Percentiles rank a stretch among this genome's conserved stretches.
Conservation (phyloP, 2,329 filamentous ascomycete species). For the Colletotrichum camelliae region DNA sequence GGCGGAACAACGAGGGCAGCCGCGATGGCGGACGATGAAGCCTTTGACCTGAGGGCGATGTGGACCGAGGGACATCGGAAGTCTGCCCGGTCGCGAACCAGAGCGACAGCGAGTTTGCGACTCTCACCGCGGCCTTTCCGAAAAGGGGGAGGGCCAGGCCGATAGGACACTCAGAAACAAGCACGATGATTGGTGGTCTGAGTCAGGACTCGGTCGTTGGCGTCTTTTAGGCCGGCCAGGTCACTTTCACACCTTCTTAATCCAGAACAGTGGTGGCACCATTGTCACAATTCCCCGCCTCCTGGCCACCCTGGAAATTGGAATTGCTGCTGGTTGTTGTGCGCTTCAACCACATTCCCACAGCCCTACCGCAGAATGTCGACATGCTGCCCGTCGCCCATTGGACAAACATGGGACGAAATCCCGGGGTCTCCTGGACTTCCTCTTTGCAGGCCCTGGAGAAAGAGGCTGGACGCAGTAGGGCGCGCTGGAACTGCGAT, state of each 20-base stretch:
- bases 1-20: neutral
- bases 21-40: neutral
- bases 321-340: conserved; percentile 7
- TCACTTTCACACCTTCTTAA: conserved; percentile 21
- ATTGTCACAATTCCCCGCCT: conserved; percentile 17
- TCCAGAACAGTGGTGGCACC: conserved; percentile 23
- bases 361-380: conserved; percentile 7
- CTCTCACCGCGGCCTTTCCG: conserved; percentile 19
- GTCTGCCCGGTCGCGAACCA: neutral
- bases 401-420: conserved; percentile 9
- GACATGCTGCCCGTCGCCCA: neutral
- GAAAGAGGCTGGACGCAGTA: conserved; percentile 3
- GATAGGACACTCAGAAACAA: neutral
- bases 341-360: conserved; percentile 1
- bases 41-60: neutral
- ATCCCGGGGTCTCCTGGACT: neutral
- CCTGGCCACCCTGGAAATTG: conserved; percentile 18
- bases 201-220: conserved; percentile 20
- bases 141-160: conserved; percentile 17
- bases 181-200: conserved; percentile 19
- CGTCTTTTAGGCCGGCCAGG: conserved; percentile 16
- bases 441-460: neutral
- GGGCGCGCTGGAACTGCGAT: neutral
- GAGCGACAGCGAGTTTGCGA: neutral
- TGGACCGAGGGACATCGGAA: conserved; percentile 1